Evolutionary conservation across 2,329 filamentous ascomycete genomes (phyloP), one percentile per base, ranked within the genome.

Genomic region (Venturiaceae sp.): DNA sequence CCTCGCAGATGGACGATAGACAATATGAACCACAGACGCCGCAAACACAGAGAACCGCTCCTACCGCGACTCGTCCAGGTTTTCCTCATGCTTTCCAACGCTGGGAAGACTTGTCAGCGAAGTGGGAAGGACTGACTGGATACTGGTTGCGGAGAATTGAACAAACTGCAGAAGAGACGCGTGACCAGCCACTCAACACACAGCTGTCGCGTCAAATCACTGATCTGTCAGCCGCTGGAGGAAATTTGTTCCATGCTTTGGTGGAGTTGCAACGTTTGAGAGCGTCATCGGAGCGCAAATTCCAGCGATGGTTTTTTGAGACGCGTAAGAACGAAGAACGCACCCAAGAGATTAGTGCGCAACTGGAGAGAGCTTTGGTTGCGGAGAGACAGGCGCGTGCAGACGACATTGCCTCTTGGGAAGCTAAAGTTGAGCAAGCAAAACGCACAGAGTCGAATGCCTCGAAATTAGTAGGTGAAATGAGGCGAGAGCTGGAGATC

Each of bases 291-390:
- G 94, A 99, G 72, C 85, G 94, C 63, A 97, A 97, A 70, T 99
- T 99, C 66, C 94, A 99, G 73, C 83, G 94, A 55, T 99, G 94
- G 94, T 97, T 97, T 74, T 96, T 95, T 65, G 94, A 99, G 70
- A 96, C 92, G 7, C 82, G 92, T 55, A 82, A 86, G 33, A 92
- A 97, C 64, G 84, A 95, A 63, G 94, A 97, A 74, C 85, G 88
- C 30, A 82, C 86, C 54, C 87, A 89, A 64, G 94, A 97, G 72
- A 79, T 88, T 37, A 88, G 90, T 59, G 91, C 84, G 3, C 83
- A 92, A 68, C 75, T 96, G n/a, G 86, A 95, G 67, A 78, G 80
- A 34, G 82, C 85, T 41, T 75, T 96, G n/a, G 81, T 86, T 47
- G 80, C 84, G 39, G 92, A 96, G 72, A 82, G 88, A 57, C 81